phyloP scores from a whole-genome alignment of 2,329 filamentous ascomycete genomes.

The Apiospora aurea region DNA sequence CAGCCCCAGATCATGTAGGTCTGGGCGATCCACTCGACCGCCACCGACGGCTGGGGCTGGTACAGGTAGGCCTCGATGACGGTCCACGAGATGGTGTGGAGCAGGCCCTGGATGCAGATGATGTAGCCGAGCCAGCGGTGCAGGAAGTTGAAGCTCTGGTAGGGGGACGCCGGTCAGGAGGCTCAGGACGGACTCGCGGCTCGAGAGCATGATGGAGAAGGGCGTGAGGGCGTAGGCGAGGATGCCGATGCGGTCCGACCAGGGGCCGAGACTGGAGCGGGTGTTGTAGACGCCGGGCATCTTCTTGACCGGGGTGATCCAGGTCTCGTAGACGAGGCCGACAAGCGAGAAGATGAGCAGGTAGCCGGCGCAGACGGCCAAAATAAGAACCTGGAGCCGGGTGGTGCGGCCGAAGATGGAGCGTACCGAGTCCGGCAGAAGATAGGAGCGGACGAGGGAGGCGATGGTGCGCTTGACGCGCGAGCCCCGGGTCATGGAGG shows the following conservation, averaged over 20 bases:
- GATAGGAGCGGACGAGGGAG: constrained; percentile 53
- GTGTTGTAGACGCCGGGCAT: constrained; percentile 65
- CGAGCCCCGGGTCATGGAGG: constrained; percentile 28
- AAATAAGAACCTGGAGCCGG: constrained; percentile 69
- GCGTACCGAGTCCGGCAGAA: constrained; percentile 67
- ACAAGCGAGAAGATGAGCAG: constrained; percentile 73
- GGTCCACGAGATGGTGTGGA: constrained; percentile 77
- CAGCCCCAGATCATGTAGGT: constrained; percentile 77
- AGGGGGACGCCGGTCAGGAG: constrained; percentile 76
- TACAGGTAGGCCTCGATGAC: constrained; percentile 72
- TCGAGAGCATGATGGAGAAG: constrained; percentile 71
- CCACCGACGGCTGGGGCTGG: constrained; percentile 71
- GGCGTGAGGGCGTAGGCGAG: constrained; percentile 79
- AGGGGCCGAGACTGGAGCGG: constrained; percentile 70
- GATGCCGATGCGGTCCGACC: constrained; percentile 72
- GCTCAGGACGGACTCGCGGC: constrained; percentile 73
- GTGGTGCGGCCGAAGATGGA: constrained; percentile 72
- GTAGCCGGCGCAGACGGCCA: constrained; percentile 66
- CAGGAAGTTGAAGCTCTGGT: constrained; percentile 79
- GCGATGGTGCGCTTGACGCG: constrained; percentile 47
- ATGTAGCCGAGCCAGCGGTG: constrained; percentile 80
- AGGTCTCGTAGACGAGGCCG: constrained; percentile 71
- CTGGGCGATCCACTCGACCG: constrained; percentile 64
- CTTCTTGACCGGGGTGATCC: constrained; percentile 72
- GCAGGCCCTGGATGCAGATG: constrained; percentile 70